Evolutionary conservation across 139 green algal species (phyloP), one percentile per base, ranked within the genome.

Genomic region (Closterium sp.): DNA sequence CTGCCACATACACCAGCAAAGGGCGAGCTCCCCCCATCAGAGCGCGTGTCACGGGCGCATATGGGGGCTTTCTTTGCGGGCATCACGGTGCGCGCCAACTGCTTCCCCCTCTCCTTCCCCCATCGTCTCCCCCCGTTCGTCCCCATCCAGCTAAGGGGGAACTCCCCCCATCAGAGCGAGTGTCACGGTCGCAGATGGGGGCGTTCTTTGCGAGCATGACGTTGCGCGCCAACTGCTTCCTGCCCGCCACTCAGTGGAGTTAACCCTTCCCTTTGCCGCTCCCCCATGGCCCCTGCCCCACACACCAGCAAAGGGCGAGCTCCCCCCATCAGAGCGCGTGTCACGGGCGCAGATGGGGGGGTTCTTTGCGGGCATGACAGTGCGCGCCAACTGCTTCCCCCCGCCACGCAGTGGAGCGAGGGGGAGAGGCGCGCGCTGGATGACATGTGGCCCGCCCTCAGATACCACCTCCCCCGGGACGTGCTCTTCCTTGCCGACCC

Each of bases 1-100:
- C 70, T n/a, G n/a, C n/a, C n/a, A n/a, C n/a, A n/a, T n/a, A n/a
- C n/a, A n/a, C n/a, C 90, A 92, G 90, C n/a, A 45, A 92, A 89
- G 21, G 91, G 91, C 24, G 91, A 93, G 50, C 88, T 93, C 6
- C 88, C 91, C 9, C 24, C 70, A 21, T 11, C 93, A 17, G 91
- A 93, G 87, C 38, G 88, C 6, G 91, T 92, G 9, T 93, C 91
- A 9, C 31, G 19, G 24, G 91, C 91, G 7, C 91, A 93, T 17
- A 93, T 93, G 91, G 91, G 91, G 7, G 91, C 91, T n/a, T 93
- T 88, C 79, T 93, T 94, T 45, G 91, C 88, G 7, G 91, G 38
- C 3, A 94, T 94, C 87, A 91, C 91, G 5, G 88, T 94, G 62
- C 87, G 91, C 32, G 91, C 91, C 19, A 89, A 32, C 34, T 27